Evolutionary conservation across 164 flowering plant genomes (phyloP), one percentile per base, ranked within the genome.

Genomic region (Vitis labrusca): DNA sequence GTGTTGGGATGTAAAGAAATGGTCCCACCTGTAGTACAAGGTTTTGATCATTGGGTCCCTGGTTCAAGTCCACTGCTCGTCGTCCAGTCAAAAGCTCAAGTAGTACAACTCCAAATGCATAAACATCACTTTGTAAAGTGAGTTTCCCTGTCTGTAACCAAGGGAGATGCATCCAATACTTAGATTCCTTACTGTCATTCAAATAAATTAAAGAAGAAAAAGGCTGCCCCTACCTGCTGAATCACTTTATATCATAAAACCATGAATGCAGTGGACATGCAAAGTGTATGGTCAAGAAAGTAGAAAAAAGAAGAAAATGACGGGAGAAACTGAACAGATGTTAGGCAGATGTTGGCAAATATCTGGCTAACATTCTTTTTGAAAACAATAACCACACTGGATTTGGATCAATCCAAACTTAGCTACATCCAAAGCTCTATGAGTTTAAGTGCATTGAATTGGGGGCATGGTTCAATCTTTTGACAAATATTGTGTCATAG

Each of bases 91-190:
- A 73, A 69, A 95, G 96, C 82, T 95, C 99, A 30, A 93, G 92
- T 59, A 95, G 92, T 64, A 95, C 99, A 23, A 94, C 97, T 52
- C 99, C 97, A 84, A 91, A 95, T 76, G 99, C 98, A 80, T 95
- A 95, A 15, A 93, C 97, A 75, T 95, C 98, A 70, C 98, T 95
- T 69, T 91, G 99, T 74, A 95, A 67, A 64, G 96, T 90, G 70
- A 95, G 98, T 74, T 91, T 91, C 65, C 99, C 99, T 54, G 99
- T 95, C 98, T 95, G 90, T 77, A 72, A 50, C 49, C 74, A 79
- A 63, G 59, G 59, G 49, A 29, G n/a, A 71, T 51, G 50, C 13
- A 19, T 63, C 37, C 5, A 49, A 17, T 49, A 32, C 32, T 63
- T 53, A 63, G 66, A 15, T 1, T 51, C 51, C 23, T 23, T 29